These are phyloP conservation scores for Cladorrhinum sp. DNA, from an alignment of 2,329 filamentous ascomycete genomes.

Conservation along the genomic window DNA sequence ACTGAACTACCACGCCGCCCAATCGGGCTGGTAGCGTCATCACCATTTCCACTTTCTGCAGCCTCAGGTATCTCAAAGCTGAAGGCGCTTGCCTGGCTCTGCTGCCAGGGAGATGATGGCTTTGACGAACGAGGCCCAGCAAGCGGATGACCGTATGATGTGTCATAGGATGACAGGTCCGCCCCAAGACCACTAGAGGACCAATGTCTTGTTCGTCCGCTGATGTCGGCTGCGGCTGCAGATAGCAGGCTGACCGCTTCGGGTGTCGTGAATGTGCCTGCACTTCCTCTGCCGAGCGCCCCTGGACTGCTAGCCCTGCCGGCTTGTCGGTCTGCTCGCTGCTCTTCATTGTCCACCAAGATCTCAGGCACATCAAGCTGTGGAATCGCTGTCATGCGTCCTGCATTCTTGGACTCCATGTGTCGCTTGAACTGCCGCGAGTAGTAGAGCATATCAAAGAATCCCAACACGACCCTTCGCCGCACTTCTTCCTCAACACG, in stretches of 20 bases:
- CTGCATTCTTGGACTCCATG: constrained; percentile 67
- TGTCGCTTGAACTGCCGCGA: constrained; percentile 75
- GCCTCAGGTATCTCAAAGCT: constrained; percentile 57
- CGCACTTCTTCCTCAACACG: constrained; percentile 93
- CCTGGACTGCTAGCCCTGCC: not conserved
- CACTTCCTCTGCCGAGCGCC: not conserved
- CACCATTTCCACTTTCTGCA: constrained; percentile 20
- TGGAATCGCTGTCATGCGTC: constrained; percentile 74
- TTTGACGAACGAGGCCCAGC: constrained; percentile 49
- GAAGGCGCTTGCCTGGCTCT: constrained; percentile 51
- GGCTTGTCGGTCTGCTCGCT: constrained; percentile 32
- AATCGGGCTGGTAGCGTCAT: constrained; percentile 39
- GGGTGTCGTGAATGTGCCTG: not conserved
- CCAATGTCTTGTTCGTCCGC: constrained; percentile 32
- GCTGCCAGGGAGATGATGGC: constrained; percentile 34
- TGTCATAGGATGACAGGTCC: constrained; percentile 44
- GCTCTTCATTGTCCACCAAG: constrained; percentile 75
- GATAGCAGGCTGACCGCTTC: not conserved
- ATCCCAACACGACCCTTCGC: constrained; percentile 84
- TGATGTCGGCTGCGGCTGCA: constrained; percentile 5
- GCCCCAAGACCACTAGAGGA: constrained; percentile 34
- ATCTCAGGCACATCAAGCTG: constrained; percentile 86
- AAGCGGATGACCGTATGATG: constrained; percentile 49
- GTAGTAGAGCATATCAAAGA: constrained; percentile 93
- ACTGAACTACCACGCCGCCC: constrained; percentile 65